Conservation (phyloP, 2,329 filamentous ascomycete genomes). For the Aureobasidium namibiae region DNA sequence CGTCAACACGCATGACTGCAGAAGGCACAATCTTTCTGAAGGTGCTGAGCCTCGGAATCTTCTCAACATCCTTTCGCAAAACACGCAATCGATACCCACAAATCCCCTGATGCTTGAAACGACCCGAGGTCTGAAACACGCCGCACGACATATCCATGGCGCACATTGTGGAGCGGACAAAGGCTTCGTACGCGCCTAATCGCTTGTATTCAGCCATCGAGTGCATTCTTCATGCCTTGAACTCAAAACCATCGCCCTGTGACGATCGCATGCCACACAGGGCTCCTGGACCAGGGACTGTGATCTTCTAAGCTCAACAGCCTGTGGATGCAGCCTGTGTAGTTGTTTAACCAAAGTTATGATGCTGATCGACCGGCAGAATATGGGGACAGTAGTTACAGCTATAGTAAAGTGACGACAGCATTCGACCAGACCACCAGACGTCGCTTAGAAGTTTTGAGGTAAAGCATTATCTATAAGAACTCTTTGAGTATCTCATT, state of each 20-base stretch:
- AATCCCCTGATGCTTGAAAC: not conserved
- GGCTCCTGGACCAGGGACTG: not conserved
- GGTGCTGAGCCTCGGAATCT: not conserved
- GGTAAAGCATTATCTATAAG: not conserved
- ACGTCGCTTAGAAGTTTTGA: too few relatives aligned
- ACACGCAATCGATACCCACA: not conserved
- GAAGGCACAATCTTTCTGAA: not conserved
- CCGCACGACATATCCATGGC: not conserved
- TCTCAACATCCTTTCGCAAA: not conserved
- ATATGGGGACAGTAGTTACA: not conserved
- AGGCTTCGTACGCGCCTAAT: not conserved
- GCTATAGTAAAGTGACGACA: slow-evolving; percentile 7
- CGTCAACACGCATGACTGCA: slow-evolving; percentile 2
- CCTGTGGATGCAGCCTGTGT: not conserved
- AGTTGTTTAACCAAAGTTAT: not conserved
- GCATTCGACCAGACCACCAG: not conserved
- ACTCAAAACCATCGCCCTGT: not conserved
- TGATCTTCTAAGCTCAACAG: not conserved
- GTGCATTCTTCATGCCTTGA: not conserved
- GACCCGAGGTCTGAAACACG: slow-evolving; percentile 3
- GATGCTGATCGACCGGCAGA: not conserved
- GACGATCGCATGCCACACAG: not conserved
- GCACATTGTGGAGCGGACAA: not conserved
- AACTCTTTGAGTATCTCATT: not conserved
- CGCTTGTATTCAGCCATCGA: not conserved